A percentile compares a stretch with the other conserved stretches of the same genome.
phyloP scores from a whole-genome alignment of 441 rosid species.

The Raphanus hybrid region DNA sequence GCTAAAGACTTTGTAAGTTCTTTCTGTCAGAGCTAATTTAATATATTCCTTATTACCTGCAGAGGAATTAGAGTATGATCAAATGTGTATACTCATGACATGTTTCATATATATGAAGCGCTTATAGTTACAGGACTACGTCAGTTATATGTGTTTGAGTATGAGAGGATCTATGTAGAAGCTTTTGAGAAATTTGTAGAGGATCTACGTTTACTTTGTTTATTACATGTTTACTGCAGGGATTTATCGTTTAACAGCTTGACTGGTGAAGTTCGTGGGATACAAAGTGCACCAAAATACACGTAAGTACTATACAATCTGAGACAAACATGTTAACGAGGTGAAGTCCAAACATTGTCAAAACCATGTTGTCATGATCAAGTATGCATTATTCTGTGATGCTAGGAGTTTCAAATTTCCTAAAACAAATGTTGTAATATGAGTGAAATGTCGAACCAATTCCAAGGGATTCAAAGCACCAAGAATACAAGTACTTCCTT shows the following conservation, averaged over 20 bases:
- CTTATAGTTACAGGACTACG: too few relatives aligned
- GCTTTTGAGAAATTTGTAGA: neutral
- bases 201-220: neutral
- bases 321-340: neutral
- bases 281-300: neutral
- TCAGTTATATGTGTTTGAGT: too few relatives aligned
- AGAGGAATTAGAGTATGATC: neutral
- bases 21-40: neutral
- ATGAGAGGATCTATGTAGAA: neutral
- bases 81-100: neutral
- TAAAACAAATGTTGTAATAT: too few relatives aligned
- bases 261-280: constrained; percentile 15
- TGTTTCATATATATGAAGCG: neutral
- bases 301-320: constrained; percentile 18
- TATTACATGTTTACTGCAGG: constrained; percentile 11
- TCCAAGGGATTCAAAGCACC: too few relatives aligned
- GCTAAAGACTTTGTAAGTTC: constrained; percentile 5
- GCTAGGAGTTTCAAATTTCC: too few relatives aligned
- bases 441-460: too few relatives aligned
- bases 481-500: too few relatives aligned
- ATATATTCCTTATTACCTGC: neutral
- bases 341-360: neutral
- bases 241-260: constrained; percentile 30
- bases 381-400: neutral
- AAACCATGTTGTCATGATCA: neutral